Conservation (phyloP, 257 asterid genomes). For the Sherardia arvensis region DNA sequence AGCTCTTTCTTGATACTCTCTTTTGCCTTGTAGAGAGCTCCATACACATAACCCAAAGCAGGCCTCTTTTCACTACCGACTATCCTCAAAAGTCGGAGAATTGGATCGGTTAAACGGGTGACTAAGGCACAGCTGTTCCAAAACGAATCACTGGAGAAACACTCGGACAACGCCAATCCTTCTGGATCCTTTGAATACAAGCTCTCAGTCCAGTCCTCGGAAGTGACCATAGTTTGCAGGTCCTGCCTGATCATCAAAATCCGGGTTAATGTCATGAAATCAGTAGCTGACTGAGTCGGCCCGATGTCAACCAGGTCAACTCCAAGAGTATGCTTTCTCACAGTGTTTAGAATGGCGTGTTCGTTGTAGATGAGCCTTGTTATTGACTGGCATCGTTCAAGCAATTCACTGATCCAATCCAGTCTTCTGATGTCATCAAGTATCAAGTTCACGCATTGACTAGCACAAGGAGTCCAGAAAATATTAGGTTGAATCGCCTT, state of each 20-base stretch:
- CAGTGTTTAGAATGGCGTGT: conserved; percentile 47
- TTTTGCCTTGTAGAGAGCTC: conserved; percentile 78
- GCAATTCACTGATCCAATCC: conserved; percentile 38
- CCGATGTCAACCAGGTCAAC: conserved; percentile 72
- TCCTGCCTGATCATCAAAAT: conserved; percentile 54
- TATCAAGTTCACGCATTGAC: conserved; percentile 58
- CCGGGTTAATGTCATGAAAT: conserved; percentile 62
- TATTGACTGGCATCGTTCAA: conserved; percentile 70
- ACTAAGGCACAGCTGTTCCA: conserved; percentile 62
- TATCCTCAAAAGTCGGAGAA: conserved; percentile 63
- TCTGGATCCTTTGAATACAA: conserved; percentile 60
- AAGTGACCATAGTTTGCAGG: conserved; percentile 79
- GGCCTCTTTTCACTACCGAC: conserved; percentile 67
- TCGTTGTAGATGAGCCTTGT: conserved; percentile 67
- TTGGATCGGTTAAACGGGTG: conserved; percentile 51
- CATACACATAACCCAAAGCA: conserved; percentile 76
- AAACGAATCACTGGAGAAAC: conserved; percentile 52
- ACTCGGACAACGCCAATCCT: conserved; percentile 49
- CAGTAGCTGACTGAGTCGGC: conserved; percentile 41
- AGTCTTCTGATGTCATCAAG: conserved; percentile 62
- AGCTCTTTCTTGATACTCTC: conserved; percentile 81
- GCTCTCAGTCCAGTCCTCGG: conserved; percentile 84
- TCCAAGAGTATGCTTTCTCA: conserved; percentile 68
- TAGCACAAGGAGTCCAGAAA: conserved; percentile 89
- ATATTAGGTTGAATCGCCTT: conserved; percentile 52